phyloP scores from a whole-genome alignment of 768 basidiomycete species.

The Tricholoma terreum region DNA sequence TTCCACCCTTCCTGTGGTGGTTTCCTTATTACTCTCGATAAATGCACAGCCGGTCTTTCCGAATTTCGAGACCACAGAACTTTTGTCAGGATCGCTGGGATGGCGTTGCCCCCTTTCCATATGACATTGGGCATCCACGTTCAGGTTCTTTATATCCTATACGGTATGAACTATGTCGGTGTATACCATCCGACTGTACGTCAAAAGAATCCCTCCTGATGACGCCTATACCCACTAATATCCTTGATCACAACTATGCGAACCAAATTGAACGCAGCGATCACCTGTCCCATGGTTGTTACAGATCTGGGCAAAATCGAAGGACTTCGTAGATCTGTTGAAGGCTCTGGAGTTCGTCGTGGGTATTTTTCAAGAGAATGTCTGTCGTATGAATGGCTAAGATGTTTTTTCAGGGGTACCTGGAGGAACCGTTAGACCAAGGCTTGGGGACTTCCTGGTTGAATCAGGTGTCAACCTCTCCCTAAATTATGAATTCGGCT shows the following conservation, averaged over 20 bases:
- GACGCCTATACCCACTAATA: constrained; percentile 37
- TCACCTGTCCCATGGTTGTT: constrained; percentile 38
- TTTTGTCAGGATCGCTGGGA: constrained; percentile 20
- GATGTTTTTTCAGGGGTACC: constrained; percentile 8
- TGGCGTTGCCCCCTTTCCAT: constrained; percentile 41
- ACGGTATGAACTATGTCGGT: constrained; percentile 18
- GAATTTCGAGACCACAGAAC: constrained; percentile 12
- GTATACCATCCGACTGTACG: constrained; percentile 30
- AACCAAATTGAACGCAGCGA: constrained; percentile 26
- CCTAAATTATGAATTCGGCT: constrained; percentile 14
- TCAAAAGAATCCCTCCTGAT: constrained; percentile 26
- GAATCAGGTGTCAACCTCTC: constrained; percentile 9
- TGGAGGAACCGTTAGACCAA: constrained; percentile 11
- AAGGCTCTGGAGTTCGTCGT: constrained; percentile 10
- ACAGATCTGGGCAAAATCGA: constrained; percentile 33
- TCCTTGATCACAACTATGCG: constrained; percentile 32
- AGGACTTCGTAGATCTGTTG: constrained; percentile 16
- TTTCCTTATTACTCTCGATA: not conserved
- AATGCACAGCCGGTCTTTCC: constrained; percentile 10
- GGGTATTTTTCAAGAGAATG: not conserved
- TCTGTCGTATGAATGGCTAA: not conserved
- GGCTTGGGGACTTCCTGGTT: constrained; percentile 9
- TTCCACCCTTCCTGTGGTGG: not conserved
- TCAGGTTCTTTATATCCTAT: constrained; percentile 31
- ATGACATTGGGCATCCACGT: constrained; percentile 26